These are phyloP conservation scores for Medicago arabica DNA, from an alignment of 306 rosid species.

Conservation along the genomic window DNA sequence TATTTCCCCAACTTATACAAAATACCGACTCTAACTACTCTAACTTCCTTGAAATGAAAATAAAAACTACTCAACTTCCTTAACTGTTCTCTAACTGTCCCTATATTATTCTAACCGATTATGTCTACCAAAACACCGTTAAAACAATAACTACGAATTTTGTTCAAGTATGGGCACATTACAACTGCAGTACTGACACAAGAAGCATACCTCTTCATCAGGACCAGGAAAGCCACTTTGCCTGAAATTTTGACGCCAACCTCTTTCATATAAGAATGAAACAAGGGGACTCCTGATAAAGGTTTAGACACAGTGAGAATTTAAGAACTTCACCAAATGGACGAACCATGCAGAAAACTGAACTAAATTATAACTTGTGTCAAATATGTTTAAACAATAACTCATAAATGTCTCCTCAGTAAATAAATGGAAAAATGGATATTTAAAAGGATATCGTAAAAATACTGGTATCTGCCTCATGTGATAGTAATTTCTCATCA, in stretches of 20 bases:
- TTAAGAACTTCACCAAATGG: constrained; percentile 41
- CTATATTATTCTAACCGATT: neutral
- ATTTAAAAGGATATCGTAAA: neutral
- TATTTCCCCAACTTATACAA: neutral
- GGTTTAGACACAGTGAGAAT: constrained; percentile 32
- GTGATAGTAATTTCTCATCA: constrained; percentile 22
- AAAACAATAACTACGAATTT: neutral
- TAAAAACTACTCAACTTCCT: too few species aligned
- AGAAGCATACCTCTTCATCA: constrained; percentile 80
- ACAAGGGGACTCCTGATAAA: constrained; percentile 85
- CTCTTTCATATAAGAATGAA: constrained; percentile 95
- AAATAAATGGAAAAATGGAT: constrained; percentile 10
- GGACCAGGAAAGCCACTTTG: constrained; percentile 93
- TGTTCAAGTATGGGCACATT: constrained; percentile 7
- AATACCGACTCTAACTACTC: neutral
- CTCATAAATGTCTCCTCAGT: neutral
- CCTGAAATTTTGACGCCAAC: constrained; percentile 95
- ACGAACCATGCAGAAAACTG: constrained; percentile 20
- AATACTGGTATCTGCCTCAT: neutral
- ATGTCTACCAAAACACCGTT: constrained; percentile 8
- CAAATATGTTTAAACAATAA: constrained; percentile 11
- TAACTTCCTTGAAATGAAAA: neutral
- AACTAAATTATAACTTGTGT: constrained; percentile 30
- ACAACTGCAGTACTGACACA: constrained; percentile 6
- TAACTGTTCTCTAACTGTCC: neutral